These are phyloP conservation scores for Adansonia digitata DNA, from an alignment of 345 rosid genomes.

Conservation along the genomic window DNA sequence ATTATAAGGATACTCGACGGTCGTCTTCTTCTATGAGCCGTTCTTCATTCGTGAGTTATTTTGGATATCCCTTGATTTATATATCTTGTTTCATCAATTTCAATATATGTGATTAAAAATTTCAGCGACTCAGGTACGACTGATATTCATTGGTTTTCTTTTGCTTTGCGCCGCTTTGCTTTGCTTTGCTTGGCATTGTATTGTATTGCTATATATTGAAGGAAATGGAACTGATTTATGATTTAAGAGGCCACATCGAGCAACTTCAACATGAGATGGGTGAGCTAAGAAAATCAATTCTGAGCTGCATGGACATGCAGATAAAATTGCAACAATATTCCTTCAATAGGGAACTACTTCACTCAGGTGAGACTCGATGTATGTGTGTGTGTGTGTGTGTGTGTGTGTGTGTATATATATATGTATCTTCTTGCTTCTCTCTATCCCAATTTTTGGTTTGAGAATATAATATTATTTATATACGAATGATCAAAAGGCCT, in stretches of 20 bases:
- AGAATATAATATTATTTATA: no score
- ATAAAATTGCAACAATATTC: slow-evolving; percentile 41
- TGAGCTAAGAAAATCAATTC: slow-evolving; percentile 50
- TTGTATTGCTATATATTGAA: no score
- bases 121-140: neutral
- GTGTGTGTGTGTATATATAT: no score
- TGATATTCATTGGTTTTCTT: neutral
- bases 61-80: neutral
- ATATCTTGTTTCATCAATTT: no score
- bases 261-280: slow-evolving; percentile 67
- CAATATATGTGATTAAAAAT: no score
- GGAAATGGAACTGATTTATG: slow-evolving; percentile 63
- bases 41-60: slow-evolving; percentile 47
- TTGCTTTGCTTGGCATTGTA: no score
- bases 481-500: no score
- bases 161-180: no score
- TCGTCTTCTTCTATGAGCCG: slow-evolving; percentile 27
- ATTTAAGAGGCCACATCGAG: slow-evolving; percentile 60
- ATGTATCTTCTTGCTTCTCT: no score
- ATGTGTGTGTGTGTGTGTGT: no score
- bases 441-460: no score
- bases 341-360: slow-evolving; percentile 33
- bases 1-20: slow-evolving; percentile 22
- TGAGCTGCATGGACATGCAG: slow-evolving; percentile 64
- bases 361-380: slow-evolving; percentile 35